phyloP scores from a whole-genome alignment of 1,284 basidiomycete genomes.

The Pseudozyma thailandica region DNA sequence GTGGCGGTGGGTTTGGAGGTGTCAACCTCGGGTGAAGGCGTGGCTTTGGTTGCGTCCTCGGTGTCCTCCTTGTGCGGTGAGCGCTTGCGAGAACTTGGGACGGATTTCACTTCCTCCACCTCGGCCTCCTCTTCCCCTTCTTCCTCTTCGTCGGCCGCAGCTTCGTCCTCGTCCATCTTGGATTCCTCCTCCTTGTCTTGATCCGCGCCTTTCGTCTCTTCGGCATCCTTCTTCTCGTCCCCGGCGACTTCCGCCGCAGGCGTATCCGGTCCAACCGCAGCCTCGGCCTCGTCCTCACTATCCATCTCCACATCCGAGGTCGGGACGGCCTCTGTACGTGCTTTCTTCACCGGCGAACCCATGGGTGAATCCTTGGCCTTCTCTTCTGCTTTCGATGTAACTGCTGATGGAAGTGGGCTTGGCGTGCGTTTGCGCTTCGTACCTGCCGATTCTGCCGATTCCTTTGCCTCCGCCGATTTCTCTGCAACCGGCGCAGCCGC shows the following conservation, averaged over 20 bases:
- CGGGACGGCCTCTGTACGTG: conserved; percentile 20
- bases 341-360: conserved; percentile 27
- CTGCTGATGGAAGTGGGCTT: background rate
- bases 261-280: conserved; percentile 21
- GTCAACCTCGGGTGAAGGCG: too few relatives aligned
- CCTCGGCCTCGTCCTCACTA: conserved; percentile 43
- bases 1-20: background rate
- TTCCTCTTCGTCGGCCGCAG: conserved; percentile 1
- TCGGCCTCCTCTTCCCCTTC: conserved; percentile 3
- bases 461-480: background rate
- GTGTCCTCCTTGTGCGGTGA: conserved; percentile 9
- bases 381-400: background rate
- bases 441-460: background rate
- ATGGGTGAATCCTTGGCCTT: background rate
- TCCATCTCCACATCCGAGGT: conserved; percentile 34
- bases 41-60: background rate
- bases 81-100: conserved; percentile 14
- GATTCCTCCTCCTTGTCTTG: conserved; percentile 5
- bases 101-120: conserved; percentile 30
- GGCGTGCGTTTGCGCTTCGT: conserved; percentile 36
- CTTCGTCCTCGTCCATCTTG: conserved; percentile 17
- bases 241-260: conserved; percentile 2
- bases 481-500: background rate
- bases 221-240: conserved; percentile 3
- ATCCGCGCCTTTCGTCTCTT: conserved; percentile 7